These are phyloP conservation scores for Gentiana straminea DNA, from an alignment of 257 asterid species.

Conservation along the genomic window DNA sequence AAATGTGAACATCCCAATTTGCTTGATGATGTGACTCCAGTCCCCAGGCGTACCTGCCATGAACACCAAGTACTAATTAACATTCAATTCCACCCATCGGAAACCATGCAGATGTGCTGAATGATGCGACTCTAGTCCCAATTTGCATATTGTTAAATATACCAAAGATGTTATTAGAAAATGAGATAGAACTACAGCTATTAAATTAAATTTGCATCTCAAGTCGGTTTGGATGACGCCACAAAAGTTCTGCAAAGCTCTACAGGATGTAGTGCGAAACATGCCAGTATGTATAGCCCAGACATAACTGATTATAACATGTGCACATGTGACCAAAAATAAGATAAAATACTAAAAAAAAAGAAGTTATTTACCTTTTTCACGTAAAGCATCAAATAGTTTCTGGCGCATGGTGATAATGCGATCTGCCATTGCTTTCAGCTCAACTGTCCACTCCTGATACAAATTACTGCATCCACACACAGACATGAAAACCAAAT, in stretches of 20 bases:
- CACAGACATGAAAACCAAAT: slow-evolving; percentile 3
- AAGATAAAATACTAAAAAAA: too few relatives aligned
- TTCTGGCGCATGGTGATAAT: slow-evolving; percentile 86
- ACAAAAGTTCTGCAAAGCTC: too few relatives aligned
- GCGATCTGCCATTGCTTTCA: slow-evolving; percentile 98
- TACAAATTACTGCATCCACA: slow-evolving; percentile 58
- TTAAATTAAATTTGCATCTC: too few relatives aligned
- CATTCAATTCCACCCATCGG: neutral
- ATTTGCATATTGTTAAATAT: neutral
- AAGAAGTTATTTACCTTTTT: slow-evolving; percentile 40
- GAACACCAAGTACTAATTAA: neutral
- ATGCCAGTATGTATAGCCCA: too few relatives aligned
- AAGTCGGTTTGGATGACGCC: too few relatives aligned
- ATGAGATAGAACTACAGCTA: too few relatives aligned
- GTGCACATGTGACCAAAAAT: too few relatives aligned
- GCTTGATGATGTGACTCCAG: slow-evolving; percentile 98
- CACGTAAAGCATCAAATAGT: slow-evolving; percentile 67
- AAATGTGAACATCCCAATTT: slow-evolving; percentile 97
- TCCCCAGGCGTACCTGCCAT: slow-evolving; percentile 94
- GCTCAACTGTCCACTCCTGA: slow-evolving; percentile 86
- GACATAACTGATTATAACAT: too few relatives aligned
- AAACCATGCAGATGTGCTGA: slow-evolving; percentile 1
- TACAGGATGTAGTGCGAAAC: too few relatives aligned
- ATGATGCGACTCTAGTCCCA: neutral
- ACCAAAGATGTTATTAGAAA: neutral